Evolutionary conservation across 1,139 yeast genomes (phyloP).

Genomic region (Sugiyamaella xylanicola): DNA sequence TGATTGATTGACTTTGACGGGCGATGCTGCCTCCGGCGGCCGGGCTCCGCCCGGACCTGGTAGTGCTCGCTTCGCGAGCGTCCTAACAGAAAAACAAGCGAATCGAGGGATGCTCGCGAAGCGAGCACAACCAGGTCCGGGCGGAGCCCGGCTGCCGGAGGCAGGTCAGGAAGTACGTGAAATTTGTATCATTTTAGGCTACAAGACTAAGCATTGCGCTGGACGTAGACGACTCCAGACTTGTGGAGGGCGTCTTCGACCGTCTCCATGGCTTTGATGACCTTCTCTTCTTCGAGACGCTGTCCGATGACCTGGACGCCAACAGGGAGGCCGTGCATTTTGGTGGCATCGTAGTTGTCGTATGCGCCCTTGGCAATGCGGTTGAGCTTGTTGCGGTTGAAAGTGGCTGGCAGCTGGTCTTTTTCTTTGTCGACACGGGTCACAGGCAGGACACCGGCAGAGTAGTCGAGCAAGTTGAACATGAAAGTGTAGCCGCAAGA

Average conservation of each 20-base stretch:
- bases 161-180: too few relatives aligned
- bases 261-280: slow-evolving; percentile 47
- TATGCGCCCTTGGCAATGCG: slow-evolving; percentile 47
- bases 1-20: not conserved
- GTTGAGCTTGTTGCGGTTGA: slow-evolving; percentile 40
- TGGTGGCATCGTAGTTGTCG: slow-evolving; percentile 54
- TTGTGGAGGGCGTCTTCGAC: slow-evolving; percentile 42
- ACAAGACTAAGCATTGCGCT: slow-evolving; percentile 33
- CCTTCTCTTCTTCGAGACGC: slow-evolving; percentile 64
- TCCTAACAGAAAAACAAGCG: not conserved
- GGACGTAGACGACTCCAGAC: slow-evolving; percentile 37
- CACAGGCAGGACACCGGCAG: slow-evolving; percentile 63
- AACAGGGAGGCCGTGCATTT: slow-evolving; percentile 65
- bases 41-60: not conserved
- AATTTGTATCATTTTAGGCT: too few relatives aligned
- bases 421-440: slow-evolving; percentile 52
- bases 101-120: not conserved
- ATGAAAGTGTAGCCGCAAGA: slow-evolving; percentile 58
- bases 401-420: slow-evolving; percentile 45
- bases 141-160: slow-evolving; percentile 2
- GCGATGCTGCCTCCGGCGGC: not conserved
- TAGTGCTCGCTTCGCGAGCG: not conserved
- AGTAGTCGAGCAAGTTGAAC: slow-evolving; percentile 60
- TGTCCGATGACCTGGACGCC: slow-evolving; percentile 64
- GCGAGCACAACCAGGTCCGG: slow-evolving; percentile 1